phyloP scores from a whole-genome alignment of 2,329 filamentous ascomycete genomes.

The Chaetomiaceae sp. region DNA sequence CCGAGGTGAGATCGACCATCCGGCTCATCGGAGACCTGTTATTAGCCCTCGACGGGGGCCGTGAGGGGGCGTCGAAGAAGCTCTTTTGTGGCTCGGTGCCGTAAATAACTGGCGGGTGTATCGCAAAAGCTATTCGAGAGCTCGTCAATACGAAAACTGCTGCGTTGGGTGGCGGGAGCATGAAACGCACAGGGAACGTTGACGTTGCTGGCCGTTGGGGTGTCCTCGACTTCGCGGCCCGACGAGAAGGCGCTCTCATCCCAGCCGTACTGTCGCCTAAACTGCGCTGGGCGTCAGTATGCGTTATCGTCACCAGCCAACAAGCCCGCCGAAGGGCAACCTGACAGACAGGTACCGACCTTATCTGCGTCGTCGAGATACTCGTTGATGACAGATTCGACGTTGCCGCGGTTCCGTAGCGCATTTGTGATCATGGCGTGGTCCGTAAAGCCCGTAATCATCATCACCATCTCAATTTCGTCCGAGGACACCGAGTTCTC shows the following conservation, averaged over 20 bases:
- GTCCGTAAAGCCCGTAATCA: conserved; percentile 9
- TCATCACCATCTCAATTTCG: conserved; percentile 7
- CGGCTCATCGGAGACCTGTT: conserved; percentile 51
- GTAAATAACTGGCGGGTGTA: conserved; percentile 47
- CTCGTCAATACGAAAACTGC: background rate
- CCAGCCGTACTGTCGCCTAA: conserved; percentile 47
- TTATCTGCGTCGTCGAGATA: conserved; percentile 45
- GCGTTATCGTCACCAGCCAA: too few species aligned
- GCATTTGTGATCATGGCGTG: conserved; percentile 10
- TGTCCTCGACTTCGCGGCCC: conserved; percentile 43
- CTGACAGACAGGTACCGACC: conserved; percentile 29
- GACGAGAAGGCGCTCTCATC: conserved; percentile 48
- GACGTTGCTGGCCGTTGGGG: background rate
- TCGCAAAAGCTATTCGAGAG: conserved; percentile 38
- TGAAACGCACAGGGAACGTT: conserved; percentile 4
- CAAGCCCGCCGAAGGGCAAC: background rate
- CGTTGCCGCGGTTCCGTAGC: conserved; percentile 37
- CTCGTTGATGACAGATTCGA: conserved; percentile 45
- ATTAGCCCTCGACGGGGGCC: conserved; percentile 56
- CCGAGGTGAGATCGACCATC: conserved; percentile 35
- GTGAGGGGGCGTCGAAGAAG: conserved; percentile 43
- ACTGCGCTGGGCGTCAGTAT: conserved; percentile 29
- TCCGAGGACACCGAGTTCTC: background rate
- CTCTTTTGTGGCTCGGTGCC: conserved; percentile 37
- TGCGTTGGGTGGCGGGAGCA: background rate